A percentile compares a stretch with the other conserved stretches of the same genome.
phyloP scores from a whole-genome alignment of 2,329 filamentous ascomycete species.

The Atkinsonella texensis region DNA sequence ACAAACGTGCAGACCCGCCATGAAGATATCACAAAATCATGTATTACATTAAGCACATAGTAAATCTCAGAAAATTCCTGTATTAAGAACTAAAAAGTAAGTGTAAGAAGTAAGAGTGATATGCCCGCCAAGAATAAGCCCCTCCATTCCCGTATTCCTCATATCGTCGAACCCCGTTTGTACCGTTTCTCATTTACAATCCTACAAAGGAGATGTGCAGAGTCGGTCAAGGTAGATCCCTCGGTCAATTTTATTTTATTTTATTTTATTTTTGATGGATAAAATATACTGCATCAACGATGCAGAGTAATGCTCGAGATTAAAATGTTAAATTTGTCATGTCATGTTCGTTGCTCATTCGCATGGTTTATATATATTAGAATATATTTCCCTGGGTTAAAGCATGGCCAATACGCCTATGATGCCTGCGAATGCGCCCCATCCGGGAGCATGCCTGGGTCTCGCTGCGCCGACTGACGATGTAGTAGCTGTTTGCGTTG shows the following conservation, averaged over 20 bases:
- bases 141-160: background rate
- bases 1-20: too few relatives aligned
- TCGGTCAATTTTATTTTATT: too few relatives aligned
- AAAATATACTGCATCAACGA: background rate
- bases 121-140: background rate
- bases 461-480: conserved; percentile 15
- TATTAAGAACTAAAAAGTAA: background rate
- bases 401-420: conserved; percentile 8
- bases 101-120: too few relatives aligned
- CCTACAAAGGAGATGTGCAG: background rate
- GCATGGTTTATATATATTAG: too few relatives aligned
- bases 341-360: background rate
- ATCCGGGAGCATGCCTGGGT: conserved; percentile 19
- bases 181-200: background rate
- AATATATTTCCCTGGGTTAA: background rate
- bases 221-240: background rate
- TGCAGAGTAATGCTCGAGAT: background rate
- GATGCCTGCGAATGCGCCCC: conserved; percentile 17
- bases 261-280: too few relatives aligned
- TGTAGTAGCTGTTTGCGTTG: conserved; percentile 6
- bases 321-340: background rate
- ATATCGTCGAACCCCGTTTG: too few relatives aligned
- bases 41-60: too few relatives aligned
- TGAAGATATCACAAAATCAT: too few relatives aligned
- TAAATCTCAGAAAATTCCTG: too few relatives aligned